Conservation (phyloP, 164 flowering plant species). For the Litsea cubeba region DNA sequence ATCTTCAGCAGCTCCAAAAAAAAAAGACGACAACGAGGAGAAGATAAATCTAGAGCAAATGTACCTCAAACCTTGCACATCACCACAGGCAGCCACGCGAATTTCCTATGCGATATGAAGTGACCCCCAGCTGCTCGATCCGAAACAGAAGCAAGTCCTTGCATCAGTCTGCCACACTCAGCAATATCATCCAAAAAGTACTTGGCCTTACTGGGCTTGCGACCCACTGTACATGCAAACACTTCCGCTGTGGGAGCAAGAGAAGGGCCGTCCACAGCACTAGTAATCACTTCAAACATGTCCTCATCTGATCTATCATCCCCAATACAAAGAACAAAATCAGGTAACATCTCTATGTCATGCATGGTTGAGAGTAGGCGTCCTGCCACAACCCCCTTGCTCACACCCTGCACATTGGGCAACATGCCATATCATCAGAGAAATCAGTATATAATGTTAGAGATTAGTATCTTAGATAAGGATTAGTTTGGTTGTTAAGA, state of each 20-base stretch:
- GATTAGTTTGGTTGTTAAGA: too few species aligned
- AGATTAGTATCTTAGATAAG: too few species aligned
- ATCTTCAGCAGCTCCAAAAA: not conserved
- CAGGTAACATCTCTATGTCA: slow-evolving; percentile 41
- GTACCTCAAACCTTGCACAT: not conserved
- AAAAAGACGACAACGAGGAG: not conserved
- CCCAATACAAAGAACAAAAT: slow-evolving; percentile 77
- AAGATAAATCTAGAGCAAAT: not conserved
- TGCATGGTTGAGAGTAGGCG: slow-evolving; percentile 49
- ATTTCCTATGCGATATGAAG: slow-evolving; percentile 1
- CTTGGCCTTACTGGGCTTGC: slow-evolving; percentile 72
- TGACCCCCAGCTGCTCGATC: slow-evolving; percentile 25
- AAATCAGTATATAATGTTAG: not conserved
- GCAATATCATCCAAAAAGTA: slow-evolving; percentile 63
- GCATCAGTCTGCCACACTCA: slow-evolving; percentile 57
- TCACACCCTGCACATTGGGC: slow-evolving; percentile 55
- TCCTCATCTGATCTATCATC: slow-evolving; percentile 81
- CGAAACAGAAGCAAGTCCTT: slow-evolving; percentile 60
- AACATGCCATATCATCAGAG: not conserved
- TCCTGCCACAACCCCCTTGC: slow-evolving; percentile 67
- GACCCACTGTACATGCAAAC: slow-evolving; percentile 66
- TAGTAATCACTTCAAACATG: slow-evolving; percentile 68
- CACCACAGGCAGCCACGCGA: not conserved
- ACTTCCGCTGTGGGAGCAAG: slow-evolving; percentile 52
- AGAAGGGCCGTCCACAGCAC: slow-evolving; percentile 40